Conservation (phyloP, 2,329 filamentous ascomycete genomes). For the Curvularia sp. region DNA sequence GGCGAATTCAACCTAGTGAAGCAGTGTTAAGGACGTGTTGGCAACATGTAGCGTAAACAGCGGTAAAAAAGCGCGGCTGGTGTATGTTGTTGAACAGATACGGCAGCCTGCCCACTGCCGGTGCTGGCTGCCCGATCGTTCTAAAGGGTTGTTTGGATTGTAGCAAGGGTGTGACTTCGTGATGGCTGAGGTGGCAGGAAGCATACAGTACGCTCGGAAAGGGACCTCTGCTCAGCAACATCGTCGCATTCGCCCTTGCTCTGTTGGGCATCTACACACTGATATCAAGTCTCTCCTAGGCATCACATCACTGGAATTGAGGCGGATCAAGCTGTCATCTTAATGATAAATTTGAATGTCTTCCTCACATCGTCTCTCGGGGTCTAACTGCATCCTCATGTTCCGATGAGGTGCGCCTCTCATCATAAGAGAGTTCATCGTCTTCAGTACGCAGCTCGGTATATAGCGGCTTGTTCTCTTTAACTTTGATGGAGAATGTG, state of each 20-base stretch:
- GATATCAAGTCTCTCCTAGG: background rate
- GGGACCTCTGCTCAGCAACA: background rate
- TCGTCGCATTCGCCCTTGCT: background rate
- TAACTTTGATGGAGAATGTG: conserved; percentile 39
- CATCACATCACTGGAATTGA: background rate
- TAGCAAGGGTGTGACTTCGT: background rate
- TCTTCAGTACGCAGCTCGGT: conserved; percentile 27
- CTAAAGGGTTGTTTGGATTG: background rate
- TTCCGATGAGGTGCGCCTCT: conserved; percentile 22
- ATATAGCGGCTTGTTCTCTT: conserved; percentile 31
- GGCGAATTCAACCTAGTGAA: conserved; percentile 29
- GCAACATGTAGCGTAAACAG: conserved; percentile 25
- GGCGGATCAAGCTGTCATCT: background rate
- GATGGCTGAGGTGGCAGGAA: background rate
- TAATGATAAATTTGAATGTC: no score
- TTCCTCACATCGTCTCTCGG: background rate
- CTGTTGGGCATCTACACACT: background rate
- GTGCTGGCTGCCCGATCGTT: background rate
- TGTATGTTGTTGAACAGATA: conserved; percentile 1
- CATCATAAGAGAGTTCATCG: conserved; percentile 25
- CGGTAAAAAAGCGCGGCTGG: conserved; percentile 11
- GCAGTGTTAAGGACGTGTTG: conserved; percentile 31
- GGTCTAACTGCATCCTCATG: conserved; percentile 9
- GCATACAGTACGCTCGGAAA: background rate
- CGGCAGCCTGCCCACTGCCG: background rate